Evolutionary conservation across 306 rosid species (phyloP), one percentile per base, ranked within the genome.

Genomic region (Begonia fuchsioides): DNA sequence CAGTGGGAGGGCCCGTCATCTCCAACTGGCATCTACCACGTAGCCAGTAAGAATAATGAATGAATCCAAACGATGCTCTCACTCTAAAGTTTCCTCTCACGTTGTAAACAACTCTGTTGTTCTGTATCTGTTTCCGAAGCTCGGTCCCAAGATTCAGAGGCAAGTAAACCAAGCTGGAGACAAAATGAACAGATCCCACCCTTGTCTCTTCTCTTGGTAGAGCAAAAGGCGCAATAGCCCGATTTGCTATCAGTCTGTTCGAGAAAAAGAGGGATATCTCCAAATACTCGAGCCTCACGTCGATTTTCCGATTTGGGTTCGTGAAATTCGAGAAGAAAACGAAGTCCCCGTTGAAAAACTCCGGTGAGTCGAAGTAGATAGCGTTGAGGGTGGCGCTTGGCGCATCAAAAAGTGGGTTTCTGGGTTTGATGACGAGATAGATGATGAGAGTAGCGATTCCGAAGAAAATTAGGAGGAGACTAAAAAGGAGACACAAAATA

Each of bases 1-100:
- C 96, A 0, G 76, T 54, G 2, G 98, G 98, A 0, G 96, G 98
- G 59, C 83, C 69, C 20, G 96, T 85, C 86, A 92, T 85, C 73
- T 72, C 81, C 6, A 92, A 63, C 38, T 72, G 94, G 65, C 98
- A 92, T 32, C 62, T 45, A 54, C 79, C 77, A 65, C 81, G 83
- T 49, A 92, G 53, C 85, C 76, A 73, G 46, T 62, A 79, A 35
- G 94, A 68, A 38, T 55, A 17, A 68, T 77, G 98, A n/a, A 85
- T 13, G 56, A 71, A 46, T 6, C 94, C 94, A 32, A 82, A 53
- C 1, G 52, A 70, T 51, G 83, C 74, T 72, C 64, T 77, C 17
- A 92, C 93, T 66, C 58, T 81, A 54, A 71, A 82, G 39, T 78
- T 79, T 55, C 81, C 98, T 57, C 81, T 92, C 14, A 84, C 73